Evolutionary conservation across 768 basidiomycete genomes (phyloP).

Genomic region (Auricularia sp.): DNA sequence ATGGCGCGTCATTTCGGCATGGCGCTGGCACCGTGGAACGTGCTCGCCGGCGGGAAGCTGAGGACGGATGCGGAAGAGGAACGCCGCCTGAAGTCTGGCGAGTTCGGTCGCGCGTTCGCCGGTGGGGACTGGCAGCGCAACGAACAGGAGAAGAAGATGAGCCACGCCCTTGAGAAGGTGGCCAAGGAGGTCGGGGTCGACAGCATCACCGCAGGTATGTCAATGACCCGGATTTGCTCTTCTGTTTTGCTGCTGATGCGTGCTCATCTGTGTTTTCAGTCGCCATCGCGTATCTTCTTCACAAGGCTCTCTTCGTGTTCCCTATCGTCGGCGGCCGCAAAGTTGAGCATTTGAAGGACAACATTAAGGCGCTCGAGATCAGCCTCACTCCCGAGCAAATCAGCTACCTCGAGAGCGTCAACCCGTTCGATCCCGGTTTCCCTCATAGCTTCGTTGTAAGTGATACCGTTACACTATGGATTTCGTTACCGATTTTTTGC

Average conservation of each 20-base stretch:
- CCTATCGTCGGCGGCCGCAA: not conserved
- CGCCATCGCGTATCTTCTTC: conserved; percentile 8
- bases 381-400: no score
- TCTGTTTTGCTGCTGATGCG: no score
- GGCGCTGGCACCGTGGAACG: conserved; percentile 15
- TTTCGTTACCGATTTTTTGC: not conserved
- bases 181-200: conserved; percentile 9
- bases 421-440: no score
- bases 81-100: conserved; percentile 10
- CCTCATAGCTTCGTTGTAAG: not conserved
- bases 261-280: not conserved
- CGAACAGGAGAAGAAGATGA: conserved; percentile 8
- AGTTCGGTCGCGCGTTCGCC: conserved; percentile 3
- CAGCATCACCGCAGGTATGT: conserved; percentile 2
- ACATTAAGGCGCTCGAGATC: no score
- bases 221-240: no score
- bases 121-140: conserved; percentile 3
- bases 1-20: conserved; percentile 16
- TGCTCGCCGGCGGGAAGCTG: conserved; percentile 21
- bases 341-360: no score
- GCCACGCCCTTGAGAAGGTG: conserved; percentile 11
- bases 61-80: conserved; percentile 23
- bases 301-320: not conserved
- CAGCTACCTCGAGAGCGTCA: no score
- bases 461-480: no score